Percentiles rank a stretch among this genome's conserved stretches.
Conservation (phyloP, 2,329 filamentous ascomycete species). For the Colletotrichum sp. region DNA sequence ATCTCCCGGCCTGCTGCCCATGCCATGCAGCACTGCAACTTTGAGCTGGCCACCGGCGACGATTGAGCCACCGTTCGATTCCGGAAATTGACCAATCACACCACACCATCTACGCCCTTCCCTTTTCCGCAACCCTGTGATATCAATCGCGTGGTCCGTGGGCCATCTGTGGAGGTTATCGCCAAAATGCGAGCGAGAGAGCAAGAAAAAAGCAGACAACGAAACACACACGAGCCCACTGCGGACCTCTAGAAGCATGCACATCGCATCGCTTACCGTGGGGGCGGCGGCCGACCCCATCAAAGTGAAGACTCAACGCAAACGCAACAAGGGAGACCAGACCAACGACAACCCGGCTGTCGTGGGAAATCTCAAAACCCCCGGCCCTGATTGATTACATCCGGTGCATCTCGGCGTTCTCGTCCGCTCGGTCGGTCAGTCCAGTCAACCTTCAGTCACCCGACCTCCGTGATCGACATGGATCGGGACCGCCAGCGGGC, state of each 20-base stretch:
- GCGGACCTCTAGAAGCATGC: neutral
- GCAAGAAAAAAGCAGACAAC: neutral
- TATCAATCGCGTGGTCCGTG: constrained; percentile 6
- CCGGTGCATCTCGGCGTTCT: constrained; percentile 9
- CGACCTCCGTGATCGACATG: constrained; percentile 3
- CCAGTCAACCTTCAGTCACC: neutral
- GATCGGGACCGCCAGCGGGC: neutral
- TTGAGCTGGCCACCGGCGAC: neutral
- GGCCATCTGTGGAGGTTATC: constrained; percentile 11
- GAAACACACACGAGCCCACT: neutral
- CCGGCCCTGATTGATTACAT: neutral
- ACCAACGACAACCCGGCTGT: neutral
- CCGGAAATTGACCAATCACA: constrained; percentile 16
- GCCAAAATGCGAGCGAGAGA: neutral
- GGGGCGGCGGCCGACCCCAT: neutral
- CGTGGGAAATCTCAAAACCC: neutral
- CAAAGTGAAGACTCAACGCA: neutral
- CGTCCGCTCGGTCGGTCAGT: neutral
- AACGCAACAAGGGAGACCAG: neutral
- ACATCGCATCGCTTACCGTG: neutral
- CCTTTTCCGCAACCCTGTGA: neutral
- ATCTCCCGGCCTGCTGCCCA: neutral
- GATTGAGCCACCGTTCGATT: neutral
- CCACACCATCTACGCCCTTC: neutral
- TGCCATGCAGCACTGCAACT: neutral